phyloP scores from a whole-genome alignment of 306 rosid species.

The Prunus campanulata region DNA sequence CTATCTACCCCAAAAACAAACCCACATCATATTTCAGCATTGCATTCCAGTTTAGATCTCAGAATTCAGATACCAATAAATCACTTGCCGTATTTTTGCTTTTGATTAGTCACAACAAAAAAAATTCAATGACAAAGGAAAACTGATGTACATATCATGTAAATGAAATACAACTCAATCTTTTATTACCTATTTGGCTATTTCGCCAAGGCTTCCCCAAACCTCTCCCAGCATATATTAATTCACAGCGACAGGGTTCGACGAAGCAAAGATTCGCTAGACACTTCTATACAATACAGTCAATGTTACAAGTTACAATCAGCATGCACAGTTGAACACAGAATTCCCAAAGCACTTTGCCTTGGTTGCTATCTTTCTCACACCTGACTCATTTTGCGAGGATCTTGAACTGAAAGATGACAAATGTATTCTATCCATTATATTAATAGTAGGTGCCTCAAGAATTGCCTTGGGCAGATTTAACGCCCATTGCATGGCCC shows the following conservation, averaged over 20 bases:
- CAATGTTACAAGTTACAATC: slow-evolving; percentile 31
- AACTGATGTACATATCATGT: slow-evolving; percentile 7
- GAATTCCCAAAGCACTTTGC: slow-evolving; percentile 72
- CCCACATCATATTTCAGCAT: not conserved
- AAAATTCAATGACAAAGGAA: not conserved
- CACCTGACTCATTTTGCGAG: slow-evolving; percentile 61
- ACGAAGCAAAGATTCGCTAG: slow-evolving; percentile 18
- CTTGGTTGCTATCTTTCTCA: slow-evolving; percentile 64
- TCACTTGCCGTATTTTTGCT: not conserved
- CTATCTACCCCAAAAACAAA: too few relatives aligned
- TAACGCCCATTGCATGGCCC: slow-evolving; percentile 92
- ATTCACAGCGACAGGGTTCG: slow-evolving; percentile 20
- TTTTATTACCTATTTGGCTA: slow-evolving; percentile 14
- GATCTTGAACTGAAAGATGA: slow-evolving; percentile 54
- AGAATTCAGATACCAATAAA: not conserved
- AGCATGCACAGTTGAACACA: slow-evolving; percentile 82
- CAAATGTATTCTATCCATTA: slow-evolving; percentile 91
- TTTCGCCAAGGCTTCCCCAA: slow-evolving; percentile 19
- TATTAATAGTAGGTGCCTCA: slow-evolving; percentile 79
- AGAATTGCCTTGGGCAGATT: slow-evolving; percentile 80
- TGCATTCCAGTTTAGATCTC: not conserved
- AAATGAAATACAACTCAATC: not conserved
- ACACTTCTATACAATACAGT: slow-evolving; percentile 37
- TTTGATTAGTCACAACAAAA: not conserved
- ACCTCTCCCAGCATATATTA: slow-evolving; percentile 13